Base-by-base conservation (phyloP, 306 rosid species). In the Lupinus albus region DNA sequence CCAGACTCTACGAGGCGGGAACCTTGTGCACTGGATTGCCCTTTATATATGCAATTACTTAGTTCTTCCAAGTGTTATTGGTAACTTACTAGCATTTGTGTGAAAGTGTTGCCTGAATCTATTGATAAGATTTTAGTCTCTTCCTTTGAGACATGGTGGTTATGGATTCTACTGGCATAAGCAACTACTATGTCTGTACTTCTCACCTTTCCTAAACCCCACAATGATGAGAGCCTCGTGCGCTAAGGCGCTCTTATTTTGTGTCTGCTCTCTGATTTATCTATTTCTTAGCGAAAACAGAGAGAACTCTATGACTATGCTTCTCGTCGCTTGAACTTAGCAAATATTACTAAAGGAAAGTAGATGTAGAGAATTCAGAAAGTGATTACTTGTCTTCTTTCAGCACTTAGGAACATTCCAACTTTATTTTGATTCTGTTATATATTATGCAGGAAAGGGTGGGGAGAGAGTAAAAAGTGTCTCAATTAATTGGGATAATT, bases 291-390 rank as follows among this genome's bases (percentile, higher is more conserved):
- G 61, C 9, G 6, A 30, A 28, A 48, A 14, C 10, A n/a, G 1
- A 4, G 28, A 20, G 25, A 35, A 58, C 14, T 32, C 38, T 58
- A 35, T 35, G 8, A 4, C 9, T 8, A 8, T 7, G 46, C 36
- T 35, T 33, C 0, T 17, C 14, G 64, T 58, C 20, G 4, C 32
- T 18, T 8, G 28, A 55, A 30, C 42, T 30, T 55, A 0, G 45
- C n/a, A 57, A 57, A 57, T 55, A n/a, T 32, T 36, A 32, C 7
- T 21, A 12, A n/a, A 30, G 44, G 64, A 57, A 45, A 41, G 10
- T 3, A 41, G 4, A 38, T 38, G 4, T n/a, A n/a, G 33, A 33
- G 33, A 6, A 16, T 30, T 56, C 42, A 56, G n/a, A 44, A 56
- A 11, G 35, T 39, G 6, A 33, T 6, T 57, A 57, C n/a, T n/a